Evolutionary conservation across 139 green algal species (phyloP), one percentile per base, ranked within the genome.

Genomic region (Chlamydomonas asymmetrica): DNA sequence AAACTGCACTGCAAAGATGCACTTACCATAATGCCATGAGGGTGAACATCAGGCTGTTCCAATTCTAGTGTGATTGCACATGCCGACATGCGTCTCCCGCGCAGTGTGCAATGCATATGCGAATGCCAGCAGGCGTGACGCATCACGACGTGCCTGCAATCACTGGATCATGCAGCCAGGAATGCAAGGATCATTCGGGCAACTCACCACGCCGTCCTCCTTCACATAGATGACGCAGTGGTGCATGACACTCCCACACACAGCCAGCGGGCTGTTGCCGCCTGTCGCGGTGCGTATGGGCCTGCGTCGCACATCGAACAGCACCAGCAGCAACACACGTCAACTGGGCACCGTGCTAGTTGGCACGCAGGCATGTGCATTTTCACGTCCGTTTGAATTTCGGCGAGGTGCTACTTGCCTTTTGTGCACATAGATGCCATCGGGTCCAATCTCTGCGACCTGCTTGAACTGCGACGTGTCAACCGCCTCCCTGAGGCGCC

Each of bases 361-460:
- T 16, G 10, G 45, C 45, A 52, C 10, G 10, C 10, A 10, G 45
- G 10, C 10, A 10, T 52, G 45, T 16, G 45, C 45, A 52, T 10
- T 52, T 52, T 10, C 45, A 52, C 45, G 10, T 52, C 45, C 45
- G 18, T 16, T 52, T 25, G 13, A 10, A 52, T 52, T 52, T 25
- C 45, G 18, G 13, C 45, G 45, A 10, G 13, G 13, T 52, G n/a
- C 29, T 63, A 66, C 63, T 2, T 39, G 64, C 67, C 67, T 61
- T 59, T 88, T 88, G 66, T 82, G 83, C 7, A 88, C 8, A 62
- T 88, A 88, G 2, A 88, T 71, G 4, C 83, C 83, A 22, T 87
- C 81, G 18, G 45, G 45, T 16, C 45, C 45, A 52, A 52, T 52
- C 13, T 13, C 45, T 52, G 45, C 45, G 13, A 10, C 18, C 13